Evolutionary conservation across 2,329 filamentous ascomycete species (phyloP).

Genomic region (Elsinoe australis): DNA sequence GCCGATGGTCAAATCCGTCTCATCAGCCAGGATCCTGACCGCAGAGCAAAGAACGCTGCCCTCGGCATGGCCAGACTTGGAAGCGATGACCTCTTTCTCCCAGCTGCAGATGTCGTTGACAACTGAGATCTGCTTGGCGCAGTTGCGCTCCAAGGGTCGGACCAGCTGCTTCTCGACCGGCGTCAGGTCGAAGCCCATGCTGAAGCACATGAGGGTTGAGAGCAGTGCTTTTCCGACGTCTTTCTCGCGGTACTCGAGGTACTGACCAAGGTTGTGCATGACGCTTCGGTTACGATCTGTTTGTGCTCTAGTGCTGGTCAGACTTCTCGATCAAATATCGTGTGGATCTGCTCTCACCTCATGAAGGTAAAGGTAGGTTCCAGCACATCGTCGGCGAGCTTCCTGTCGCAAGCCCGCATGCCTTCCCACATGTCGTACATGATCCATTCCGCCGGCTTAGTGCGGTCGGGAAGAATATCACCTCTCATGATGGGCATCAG

Average conservation of each 20-base stretch:
- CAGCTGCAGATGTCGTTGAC: constrained; percentile 39
- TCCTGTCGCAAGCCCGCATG: constrained; percentile 33
- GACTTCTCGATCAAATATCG: no score
- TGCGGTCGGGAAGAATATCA: constrained; percentile 28
- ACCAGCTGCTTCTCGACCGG: constrained; percentile 26
- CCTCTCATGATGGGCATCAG: constrained; percentile 34
- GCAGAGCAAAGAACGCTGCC: constrained; percentile 29
- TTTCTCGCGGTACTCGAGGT: constrained; percentile 34
- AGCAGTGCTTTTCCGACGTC: constrained; percentile 39
- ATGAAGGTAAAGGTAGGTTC: constrained; percentile 37
- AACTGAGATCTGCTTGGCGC: constrained; percentile 34
- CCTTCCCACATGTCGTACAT: constrained; percentile 36
- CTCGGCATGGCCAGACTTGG: constrained; percentile 22
- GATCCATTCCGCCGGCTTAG: constrained; percentile 33
- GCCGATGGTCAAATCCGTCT: constrained; percentile 23
- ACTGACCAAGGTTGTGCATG: constrained; percentile 28
- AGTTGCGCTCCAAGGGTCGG: constrained; percentile 30
- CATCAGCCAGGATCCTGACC: constrained; percentile 28
- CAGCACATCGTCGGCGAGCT: constrained; percentile 33
- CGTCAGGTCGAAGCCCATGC: constrained; percentile 29
- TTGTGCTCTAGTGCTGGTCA: no score
- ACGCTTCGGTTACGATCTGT: constrained; percentile 27
- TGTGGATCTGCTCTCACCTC: no score
- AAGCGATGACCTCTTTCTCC: constrained; percentile 33
- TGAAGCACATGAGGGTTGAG: constrained; percentile 37